phyloP scores from a whole-genome alignment of 345 rosid genomes.

The Passiflora organensis region DNA sequence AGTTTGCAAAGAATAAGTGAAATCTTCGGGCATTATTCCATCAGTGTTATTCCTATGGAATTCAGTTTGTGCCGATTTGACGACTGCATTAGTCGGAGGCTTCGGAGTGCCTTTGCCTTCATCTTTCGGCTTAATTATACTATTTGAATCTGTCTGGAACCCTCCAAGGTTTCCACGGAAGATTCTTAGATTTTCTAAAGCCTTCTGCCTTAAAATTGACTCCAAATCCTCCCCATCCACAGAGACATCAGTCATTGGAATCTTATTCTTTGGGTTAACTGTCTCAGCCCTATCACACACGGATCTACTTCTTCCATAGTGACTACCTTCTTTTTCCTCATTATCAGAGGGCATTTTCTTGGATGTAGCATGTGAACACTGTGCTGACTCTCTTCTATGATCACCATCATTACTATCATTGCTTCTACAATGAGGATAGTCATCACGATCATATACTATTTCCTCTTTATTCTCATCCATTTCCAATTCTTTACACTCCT shows the following conservation, averaged over 20 bases:
- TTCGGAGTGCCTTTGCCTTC: conserved; percentile 13
- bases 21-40: conserved; percentile 20
- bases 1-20: conserved; percentile 5
- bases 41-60: conserved; percentile 12
- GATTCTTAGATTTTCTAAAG: conserved; percentile 67
- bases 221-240: conserved; percentile 46
- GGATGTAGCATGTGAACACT: conserved; percentile 19
- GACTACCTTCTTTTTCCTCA: conserved; percentile 28
- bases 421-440: conserved; percentile 51
- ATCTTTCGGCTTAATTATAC: conserved; percentile 20
- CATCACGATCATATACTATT: conserved; percentile 43
- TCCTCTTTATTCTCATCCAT: conserved; percentile 43
- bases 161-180: conserved; percentile 55
- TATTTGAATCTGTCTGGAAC: conserved; percentile 13
- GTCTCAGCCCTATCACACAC: conserved; percentile 9
- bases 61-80: conserved; percentile 21
- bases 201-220: conserved; percentile 59
- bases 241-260: conserved; percentile 17
- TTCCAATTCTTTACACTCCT: conserved; percentile 20
- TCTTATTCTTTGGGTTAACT: conserved; percentile 22
- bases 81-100: conserved; percentile 13
- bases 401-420: conserved; percentile 39
- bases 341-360: conserved; percentile 20
- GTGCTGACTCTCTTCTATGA: conserved; percentile 25
- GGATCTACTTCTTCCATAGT: too few species aligned